Evolutionary conservation across 768 basidiomycete genomes (phyloP), one percentile per base, ranked within the genome.

Genomic region (Lactifluus subvellereus): DNA sequence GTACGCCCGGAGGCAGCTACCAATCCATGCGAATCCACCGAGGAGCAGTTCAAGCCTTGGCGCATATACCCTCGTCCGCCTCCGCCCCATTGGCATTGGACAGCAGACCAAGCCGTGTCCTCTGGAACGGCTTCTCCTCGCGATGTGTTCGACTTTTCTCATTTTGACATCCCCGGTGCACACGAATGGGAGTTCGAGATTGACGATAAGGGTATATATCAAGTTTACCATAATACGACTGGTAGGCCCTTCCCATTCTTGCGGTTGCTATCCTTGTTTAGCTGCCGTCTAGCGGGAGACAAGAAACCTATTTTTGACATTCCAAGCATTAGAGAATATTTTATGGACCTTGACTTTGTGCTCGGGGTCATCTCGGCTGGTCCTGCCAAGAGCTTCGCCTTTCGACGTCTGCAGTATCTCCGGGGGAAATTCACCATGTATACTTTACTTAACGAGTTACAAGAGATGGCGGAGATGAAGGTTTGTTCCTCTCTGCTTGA

Each of bases 401-500:
- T 87, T 72, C 83, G 94, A 3, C 76, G 97, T 57, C 79, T 99
- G 64, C 92, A 91, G 74, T 99, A 96, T 72, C 81, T 99, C 13
- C 79, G 86, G 14, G 89, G 91, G 76, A 98, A 98, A 74, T 98
- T 94, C 75, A 89, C 88, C 54, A 91, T 98, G 86, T 94, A 96
- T 72, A 82, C 79, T 38, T 79, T 99, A 14, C 76, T 98, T 68
- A 95, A 98, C 62, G 97, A 98, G 72, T 89, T 87, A 70, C 88
- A 95, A 68, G 97, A 99, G 70, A 72, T 97, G 67, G 87, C 93
- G 0, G 94, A 95, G 69, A 98, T 98, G 92, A 99, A 99, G 81
- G 94, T 91, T 54, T 53, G 83, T 72, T 13, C n/a, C n/a, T 33
- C 18, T 40, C n/a, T 51, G 2, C 47, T 59, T n/a, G 9, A 1